Base-by-base conservation (phyloP, 306 rosid species). In the Phaseolus lunatus region DNA sequence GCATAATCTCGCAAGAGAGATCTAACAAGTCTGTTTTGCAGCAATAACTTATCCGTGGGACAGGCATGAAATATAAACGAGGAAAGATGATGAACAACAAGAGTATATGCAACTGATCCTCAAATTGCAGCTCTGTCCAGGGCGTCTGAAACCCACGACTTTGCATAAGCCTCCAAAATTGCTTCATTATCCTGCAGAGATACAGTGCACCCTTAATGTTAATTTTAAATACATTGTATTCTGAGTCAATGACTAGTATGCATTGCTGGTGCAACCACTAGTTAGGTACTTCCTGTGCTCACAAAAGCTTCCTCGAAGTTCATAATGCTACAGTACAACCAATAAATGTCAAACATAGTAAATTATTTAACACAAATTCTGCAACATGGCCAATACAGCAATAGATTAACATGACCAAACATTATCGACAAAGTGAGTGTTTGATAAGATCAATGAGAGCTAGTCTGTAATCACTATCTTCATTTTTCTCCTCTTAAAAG, bases 101-200 rank as follows among this genome's bases (percentile, higher is more conserved):
- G 66, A 29, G 85, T 77, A 78, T 84, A 87, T 59, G 96, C 83
- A 64, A 89, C 75, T n/a, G 97, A 85, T 83, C 89, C 86, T 67
- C 98, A 91, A 75, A 41, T 82, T 43, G 86, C 92, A 84, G 98
- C 91, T 81, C 87, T 90, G 74, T 92, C 96, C 16, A 95, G 97
- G 73, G 97, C 89, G 72, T 93, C 97, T 59, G 93, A 88, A 78
- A 80, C 85, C 98, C 98, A 95, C 3, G 98, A 85, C 77, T 92
- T 95, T 70, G 84, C 76, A 78, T 92, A 95, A 48, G 91, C 97
- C 84, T 88, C 93, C 89, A 95, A 83, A 75, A 92, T 70, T 53
- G 58, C 92, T 70, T 69, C 88, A 77, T 90, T 84, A 80, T 95
- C 93, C 95, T 95, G 93, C 75, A 77, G 45, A 70, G 22, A 61